Conservation (phyloP, 352 stramenopile species). For the Pilasporangium apinafurcum region DNA sequence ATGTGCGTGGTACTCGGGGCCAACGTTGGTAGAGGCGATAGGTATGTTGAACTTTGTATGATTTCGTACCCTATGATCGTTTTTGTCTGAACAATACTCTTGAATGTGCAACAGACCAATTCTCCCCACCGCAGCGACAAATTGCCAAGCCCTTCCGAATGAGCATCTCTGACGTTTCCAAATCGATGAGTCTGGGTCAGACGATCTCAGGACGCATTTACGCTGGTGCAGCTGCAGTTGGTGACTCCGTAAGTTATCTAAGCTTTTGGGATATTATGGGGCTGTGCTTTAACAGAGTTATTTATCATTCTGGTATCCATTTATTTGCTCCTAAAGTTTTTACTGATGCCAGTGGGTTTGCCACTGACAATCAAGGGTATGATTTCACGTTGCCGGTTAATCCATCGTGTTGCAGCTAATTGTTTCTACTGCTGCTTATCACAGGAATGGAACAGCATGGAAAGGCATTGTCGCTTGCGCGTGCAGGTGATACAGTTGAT, state of each 20-base stretch:
- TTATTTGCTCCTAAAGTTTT: constrained; percentile 20
- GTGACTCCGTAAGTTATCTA: constrained; percentile 48
- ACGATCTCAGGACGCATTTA: constrained; percentile 86
- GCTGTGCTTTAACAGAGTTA: background rate
- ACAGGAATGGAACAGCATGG: constrained; percentile 78
- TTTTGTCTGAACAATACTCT: constrained; percentile 3
- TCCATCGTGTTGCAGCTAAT: background rate
- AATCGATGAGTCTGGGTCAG: constrained; percentile 76
- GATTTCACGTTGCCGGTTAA: constrained; percentile 1
- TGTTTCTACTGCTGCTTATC: constrained; percentile 15
- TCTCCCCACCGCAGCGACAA: constrained; percentile 65
- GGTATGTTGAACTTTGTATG: constrained; percentile 22
- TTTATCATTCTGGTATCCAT: background rate
- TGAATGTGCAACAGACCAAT: constrained; percentile 37
- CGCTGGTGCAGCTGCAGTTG: constrained; percentile 51
- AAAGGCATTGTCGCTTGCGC: constrained; percentile 45
- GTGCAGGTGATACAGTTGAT: constrained; percentile 73
- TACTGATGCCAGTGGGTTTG: constrained; percentile 55
- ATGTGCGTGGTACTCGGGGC: constrained; percentile 71
- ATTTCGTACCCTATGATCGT: too few relatives aligned
- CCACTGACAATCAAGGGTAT: constrained; percentile 45
- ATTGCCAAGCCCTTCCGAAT: constrained; percentile 85
- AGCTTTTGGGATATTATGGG: background rate
- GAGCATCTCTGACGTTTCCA: constrained; percentile 80
- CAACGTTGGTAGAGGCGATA: constrained; percentile 77